Percentiles rank a stretch among this genome's conserved stretches.
Conservation (phyloP, 345 rosid species). For the Turnera subulata region DNA sequence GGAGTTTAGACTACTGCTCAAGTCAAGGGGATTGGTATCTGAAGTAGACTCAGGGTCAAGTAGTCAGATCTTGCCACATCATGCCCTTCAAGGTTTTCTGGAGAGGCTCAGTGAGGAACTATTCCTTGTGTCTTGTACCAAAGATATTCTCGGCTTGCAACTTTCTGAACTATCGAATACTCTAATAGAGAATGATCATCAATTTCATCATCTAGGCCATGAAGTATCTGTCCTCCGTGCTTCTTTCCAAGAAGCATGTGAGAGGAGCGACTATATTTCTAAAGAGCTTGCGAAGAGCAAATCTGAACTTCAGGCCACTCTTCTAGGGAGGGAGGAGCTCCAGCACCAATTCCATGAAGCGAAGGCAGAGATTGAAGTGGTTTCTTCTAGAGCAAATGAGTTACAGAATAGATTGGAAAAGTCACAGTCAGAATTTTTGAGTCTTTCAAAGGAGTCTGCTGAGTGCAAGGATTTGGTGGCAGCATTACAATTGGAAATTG, state of each 20-base stretch:
- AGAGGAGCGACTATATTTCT: conserved; percentile 38
- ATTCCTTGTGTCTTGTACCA: conserved; percentile 41
- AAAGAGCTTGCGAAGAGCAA: conserved; percentile 55
- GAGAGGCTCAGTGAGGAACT: conserved; percentile 62
- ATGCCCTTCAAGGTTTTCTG: conserved; percentile 19
- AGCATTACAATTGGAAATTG: conserved; percentile 50
- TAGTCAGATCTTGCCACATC: conserved; percentile 8
- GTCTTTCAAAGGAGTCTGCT: conserved; percentile 41
- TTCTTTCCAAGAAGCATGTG: conserved; percentile 36
- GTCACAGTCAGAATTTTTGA: conserved; percentile 40
- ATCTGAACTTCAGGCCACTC: conserved; percentile 47
- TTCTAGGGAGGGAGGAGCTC: conserved; percentile 43
- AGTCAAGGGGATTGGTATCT: conserved; percentile 37
- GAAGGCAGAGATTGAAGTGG: conserved; percentile 46
- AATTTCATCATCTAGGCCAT: conserved; percentile 33
- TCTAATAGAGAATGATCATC: conserved; percentile 40
- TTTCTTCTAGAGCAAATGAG: conserved; percentile 43
- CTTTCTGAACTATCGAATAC: conserved; percentile 52
- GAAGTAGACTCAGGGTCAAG: conserved; percentile 25
- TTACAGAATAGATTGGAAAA: conserved; percentile 57
- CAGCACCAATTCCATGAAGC: conserved; percentile 40
- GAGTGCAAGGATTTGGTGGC: conserved; percentile 39
- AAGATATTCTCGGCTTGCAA: conserved; percentile 55
- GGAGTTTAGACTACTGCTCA: conserved; percentile 44
- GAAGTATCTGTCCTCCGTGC: conserved; percentile 44